Base-by-base conservation (phyloP, 768 basidiomycete species). In the Mycena albidolilacea region DNA sequence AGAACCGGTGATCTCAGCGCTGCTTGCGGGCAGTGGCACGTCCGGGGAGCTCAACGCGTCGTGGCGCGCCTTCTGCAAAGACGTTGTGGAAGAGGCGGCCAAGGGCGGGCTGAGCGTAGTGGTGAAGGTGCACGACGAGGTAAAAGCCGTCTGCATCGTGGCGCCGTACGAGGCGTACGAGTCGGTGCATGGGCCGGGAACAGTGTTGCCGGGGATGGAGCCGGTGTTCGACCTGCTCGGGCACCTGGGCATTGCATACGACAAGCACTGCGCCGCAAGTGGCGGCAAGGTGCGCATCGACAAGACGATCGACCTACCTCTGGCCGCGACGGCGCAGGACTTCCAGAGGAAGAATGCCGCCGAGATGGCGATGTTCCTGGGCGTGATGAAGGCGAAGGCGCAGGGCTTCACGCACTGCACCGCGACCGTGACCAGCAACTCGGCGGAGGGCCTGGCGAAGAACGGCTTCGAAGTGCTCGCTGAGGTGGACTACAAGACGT, bases 71-170 rank as follows among this genome's bases (percentile, higher is more conserved):
- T 55, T 55, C 54, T 55, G 54, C 54, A 55, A 55, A 55, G 54
- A 55, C 54, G 54, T 35, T 55, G 54, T 55, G 30, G 54, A 55
- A 35, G 54, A 55, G 54, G 54, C 54, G 54, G 54, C 12, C 54
- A 55, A 55, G 54, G 54, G 54, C 54, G 54, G 54, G 17, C 54
- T 55, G 54, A 55, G 21, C 54, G 54, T 55, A 7, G 54, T 55
- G 54, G 54, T 14, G 54, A 55, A 55, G 54, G 54, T 55, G 54
- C 54, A 55, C 54, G 54, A 55, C 54, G 54, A 55, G 54, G 23
- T 55, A n/a, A 55, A 55, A 55, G 54, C 54, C 54, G 54, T 55
- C 54, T 55, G 54, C 54, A 35, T 55, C 54, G 54, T 55, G 54
- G 19, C 30, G 21, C 54, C 54, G 54, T 55, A 55, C 54, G 54